These are phyloP conservation scores for Claviceps humidiphila DNA, from an alignment of 2,329 filamentous ascomycete species.

Conservation along the genomic window DNA sequence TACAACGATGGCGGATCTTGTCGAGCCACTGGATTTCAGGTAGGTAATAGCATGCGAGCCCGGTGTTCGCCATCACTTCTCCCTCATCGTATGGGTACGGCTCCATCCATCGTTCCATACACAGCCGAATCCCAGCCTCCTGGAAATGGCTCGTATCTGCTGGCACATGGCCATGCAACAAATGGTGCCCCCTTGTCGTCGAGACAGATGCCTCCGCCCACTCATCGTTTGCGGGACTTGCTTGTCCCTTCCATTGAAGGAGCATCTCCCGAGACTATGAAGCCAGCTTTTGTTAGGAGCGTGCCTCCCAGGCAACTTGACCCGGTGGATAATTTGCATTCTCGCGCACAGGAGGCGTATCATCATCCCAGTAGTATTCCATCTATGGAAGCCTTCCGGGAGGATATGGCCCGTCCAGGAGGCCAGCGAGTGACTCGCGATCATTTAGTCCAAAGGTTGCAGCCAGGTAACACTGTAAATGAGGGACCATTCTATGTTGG, in stretches of 20 bases:
- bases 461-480: constrained; percentile 1
- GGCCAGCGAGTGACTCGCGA: constrained; percentile 9
- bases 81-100: background rate
- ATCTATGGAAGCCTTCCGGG: background rate
- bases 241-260: constrained; percentile 35
- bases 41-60: constrained; percentile 1
- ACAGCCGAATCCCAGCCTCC: background rate
- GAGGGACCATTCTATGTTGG: constrained; percentile 2
- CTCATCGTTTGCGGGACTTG: constrained; percentile 24
- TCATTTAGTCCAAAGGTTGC: background rate
- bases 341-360: constrained; percentile 5
- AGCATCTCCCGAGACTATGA: constrained; percentile 22
- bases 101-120: background rate
- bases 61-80: constrained; percentile 4
- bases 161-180: constrained; percentile 9
- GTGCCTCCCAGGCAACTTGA: constrained; percentile 16
- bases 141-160: constrained; percentile 15
- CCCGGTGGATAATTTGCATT: constrained; percentile 10
- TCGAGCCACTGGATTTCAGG: constrained; percentile 2
- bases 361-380: constrained; percentile 8
- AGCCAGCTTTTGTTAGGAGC: constrained; percentile 21
- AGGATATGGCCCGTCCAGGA: background rate
- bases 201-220: constrained; percentile 7
- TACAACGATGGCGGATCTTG: constrained; percentile 3
- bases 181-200: constrained; percentile 9